Conservation (phyloP, 139 green algal species). For the Chlorella sp. region DNA sequence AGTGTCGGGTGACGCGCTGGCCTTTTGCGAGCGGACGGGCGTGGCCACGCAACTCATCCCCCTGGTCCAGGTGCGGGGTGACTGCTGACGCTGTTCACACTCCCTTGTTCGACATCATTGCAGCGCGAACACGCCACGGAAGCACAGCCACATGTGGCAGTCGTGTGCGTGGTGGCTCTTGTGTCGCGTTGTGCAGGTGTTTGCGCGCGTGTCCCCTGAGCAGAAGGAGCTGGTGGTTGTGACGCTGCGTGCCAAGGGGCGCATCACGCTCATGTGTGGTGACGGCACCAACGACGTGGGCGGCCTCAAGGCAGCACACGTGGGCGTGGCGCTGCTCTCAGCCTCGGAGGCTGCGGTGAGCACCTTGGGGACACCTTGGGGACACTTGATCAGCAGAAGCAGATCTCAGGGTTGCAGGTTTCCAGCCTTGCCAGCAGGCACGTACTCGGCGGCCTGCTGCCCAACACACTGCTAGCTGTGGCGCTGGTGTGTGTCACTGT, state of each 20-base stretch:
- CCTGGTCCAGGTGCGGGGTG: constrained; percentile 42
- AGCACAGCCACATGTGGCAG: no score
- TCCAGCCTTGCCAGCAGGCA: no score
- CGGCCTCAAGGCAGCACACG: constrained; percentile 86
- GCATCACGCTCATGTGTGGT: constrained; percentile 90
- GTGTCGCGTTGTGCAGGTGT: constrained; percentile 57
- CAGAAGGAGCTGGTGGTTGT: constrained; percentile 97
- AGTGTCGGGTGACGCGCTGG: constrained; percentile 74
- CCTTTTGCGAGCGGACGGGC: constrained; percentile 53
- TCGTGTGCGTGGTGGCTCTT: neutral
- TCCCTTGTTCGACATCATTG: neutral
- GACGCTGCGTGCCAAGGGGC: constrained; percentile 59
- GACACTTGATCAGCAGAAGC: no score
- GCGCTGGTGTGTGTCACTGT: neutral
- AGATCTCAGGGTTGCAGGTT: no score
- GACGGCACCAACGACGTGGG: constrained; percentile 99
- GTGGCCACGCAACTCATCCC: constrained; percentile 47
- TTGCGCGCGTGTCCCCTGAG: constrained; percentile 82
- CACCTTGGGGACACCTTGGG: no score
- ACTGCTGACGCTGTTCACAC: neutral
- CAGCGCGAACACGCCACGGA: neutral
- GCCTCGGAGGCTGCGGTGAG: constrained; percentile 18
- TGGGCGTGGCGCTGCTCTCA: constrained; percentile 80
- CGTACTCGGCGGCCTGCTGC: neutral
- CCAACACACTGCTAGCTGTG: neutral